Percentiles rank a stretch among this genome's conserved stretches.
phyloP scores from a whole-genome alignment of 805 yeast species.

The Priceomyces carsonii region DNA sequence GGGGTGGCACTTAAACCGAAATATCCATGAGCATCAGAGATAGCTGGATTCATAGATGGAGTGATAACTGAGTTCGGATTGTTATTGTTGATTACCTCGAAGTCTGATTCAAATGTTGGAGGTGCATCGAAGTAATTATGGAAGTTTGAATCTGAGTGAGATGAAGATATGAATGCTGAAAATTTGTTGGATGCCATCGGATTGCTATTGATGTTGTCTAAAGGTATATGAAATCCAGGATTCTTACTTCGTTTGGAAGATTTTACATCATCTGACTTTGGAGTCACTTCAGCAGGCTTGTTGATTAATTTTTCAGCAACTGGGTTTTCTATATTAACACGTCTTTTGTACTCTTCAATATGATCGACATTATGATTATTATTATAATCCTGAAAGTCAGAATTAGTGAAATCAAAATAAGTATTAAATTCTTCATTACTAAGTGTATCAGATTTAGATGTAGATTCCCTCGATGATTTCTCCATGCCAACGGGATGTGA shows the following conservation, averaged over 20 bases:
- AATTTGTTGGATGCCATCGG: slow-evolving; percentile 10
- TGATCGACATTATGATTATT: background rate
- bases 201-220: slow-evolving; percentile 20
- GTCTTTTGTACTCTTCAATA: background rate
- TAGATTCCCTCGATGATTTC: too few species aligned
- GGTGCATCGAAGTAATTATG: slow-evolving; percentile 13
- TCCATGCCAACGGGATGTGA: too few species aligned
- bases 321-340: too few species aligned
- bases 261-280: background rate
- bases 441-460: slow-evolving; percentile 2
- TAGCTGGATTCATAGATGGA: slow-evolving; percentile 36
- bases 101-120: slow-evolving; percentile 16
- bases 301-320: background rate
- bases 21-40: slow-evolving; percentile 15
- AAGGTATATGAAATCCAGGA: slow-evolving; percentile 27
- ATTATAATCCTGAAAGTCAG: slow-evolving; percentile 1
- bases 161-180: slow-evolving; percentile 14
- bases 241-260: slow-evolving; percentile 11
- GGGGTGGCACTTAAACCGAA: slow-evolving; percentile 9
- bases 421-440: slow-evolving; percentile 6
- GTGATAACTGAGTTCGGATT: slow-evolving; percentile 20
- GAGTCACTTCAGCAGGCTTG: background rate
- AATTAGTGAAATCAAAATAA: slow-evolving; percentile 6
- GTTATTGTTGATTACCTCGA: slow-evolving; percentile 11
- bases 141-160: slow-evolving; percentile 18